Evolutionary conservation across 352 stramenopile genomes (phyloP), one percentile per base, ranked within the genome.

Genomic region (Blastocystis sp.): DNA sequence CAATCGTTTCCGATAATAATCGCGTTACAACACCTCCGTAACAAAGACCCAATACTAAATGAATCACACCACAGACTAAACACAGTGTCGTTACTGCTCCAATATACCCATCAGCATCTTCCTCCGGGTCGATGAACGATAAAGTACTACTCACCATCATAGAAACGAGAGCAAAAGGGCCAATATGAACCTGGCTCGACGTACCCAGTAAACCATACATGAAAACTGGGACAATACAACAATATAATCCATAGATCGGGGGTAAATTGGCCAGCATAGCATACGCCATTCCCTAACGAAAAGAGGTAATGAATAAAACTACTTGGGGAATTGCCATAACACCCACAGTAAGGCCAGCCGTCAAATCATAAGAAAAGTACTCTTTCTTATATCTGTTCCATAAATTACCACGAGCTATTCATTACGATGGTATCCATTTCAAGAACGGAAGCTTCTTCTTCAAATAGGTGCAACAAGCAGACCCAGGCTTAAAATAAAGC

Each of bases 321-420:
- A 87, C 87, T 35, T 90, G 90, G 11, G 90, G 90, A 76, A 91
- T 91, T 40, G 91, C 81, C 53, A 91, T 88, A 27, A 91, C 79
- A 56, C 90, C 90, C 44, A 91, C 90, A 5, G 84, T 84, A 22
- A 91, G 73, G 27, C 90, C 90, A 58, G 89, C 90, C 0, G 91
- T 84, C 2, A 91, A 37, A 58, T 91, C 89, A 53, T 77, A 73
- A 0, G 58, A 79, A 37, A 73, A 75, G 54, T 90, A 79, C 19
- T 56, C 40, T 51, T 68, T 69, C 60, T 89, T 84, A 37, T 84
- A 84, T 37, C 73, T 84, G 68, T 66, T n/a, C 2, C 22, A 44
- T 66, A 7, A 84, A 37, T 44, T 35, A 19, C 3, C 35, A 40
- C n/a, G 0, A 30, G 30, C 0, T 48, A 9, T 0, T 19, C 9